A percentile compares a stretch with the other conserved stretches of the same genome.
phyloP scores from a whole-genome alignment of 768 basidiomycete species.

The Coprinellus micaceus region DNA sequence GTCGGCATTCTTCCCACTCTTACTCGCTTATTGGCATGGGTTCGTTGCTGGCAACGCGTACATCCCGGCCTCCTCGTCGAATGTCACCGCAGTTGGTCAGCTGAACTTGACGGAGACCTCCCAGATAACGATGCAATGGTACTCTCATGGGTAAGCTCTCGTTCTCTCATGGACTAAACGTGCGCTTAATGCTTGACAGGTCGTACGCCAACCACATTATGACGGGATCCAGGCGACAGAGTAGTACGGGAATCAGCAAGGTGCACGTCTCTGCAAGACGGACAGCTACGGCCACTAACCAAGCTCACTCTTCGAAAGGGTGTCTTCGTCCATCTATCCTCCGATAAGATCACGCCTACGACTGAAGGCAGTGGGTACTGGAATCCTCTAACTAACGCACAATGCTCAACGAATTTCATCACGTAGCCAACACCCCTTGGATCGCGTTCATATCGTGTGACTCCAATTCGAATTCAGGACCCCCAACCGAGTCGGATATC shows the following conservation, averaged over 20 bases:
- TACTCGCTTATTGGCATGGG: constrained; percentile 11
- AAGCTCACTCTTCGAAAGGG: constrained; percentile 45
- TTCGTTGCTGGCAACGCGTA: constrained; percentile 38
- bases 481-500: constrained; percentile 55
- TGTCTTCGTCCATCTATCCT: constrained; percentile 79
- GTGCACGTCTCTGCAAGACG: constrained; percentile 27
- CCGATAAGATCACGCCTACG: constrained; percentile 44
- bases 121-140: constrained; percentile 59
- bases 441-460: constrained; percentile 87
- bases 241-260: constrained; percentile 48
- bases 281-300: neutral
- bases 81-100: constrained; percentile 50
- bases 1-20: neutral
- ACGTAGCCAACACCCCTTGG: constrained; percentile 75
- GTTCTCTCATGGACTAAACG: neutral
- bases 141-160: constrained; percentile 42
- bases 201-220: constrained; percentile 53
- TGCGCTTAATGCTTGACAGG: constrained; percentile 24
- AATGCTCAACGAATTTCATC: constrained; percentile 10
- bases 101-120: constrained; percentile 56
- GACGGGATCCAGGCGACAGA: constrained; percentile 52
- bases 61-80: constrained; percentile 70
- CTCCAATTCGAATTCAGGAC: constrained; percentile 63
- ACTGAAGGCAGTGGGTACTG: constrained; percentile 44
- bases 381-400: constrained; percentile 1